These are phyloP conservation scores for Larix kaempferi DNA, from an alignment of 75 land plant species.

Conservation along the genomic window DNA sequence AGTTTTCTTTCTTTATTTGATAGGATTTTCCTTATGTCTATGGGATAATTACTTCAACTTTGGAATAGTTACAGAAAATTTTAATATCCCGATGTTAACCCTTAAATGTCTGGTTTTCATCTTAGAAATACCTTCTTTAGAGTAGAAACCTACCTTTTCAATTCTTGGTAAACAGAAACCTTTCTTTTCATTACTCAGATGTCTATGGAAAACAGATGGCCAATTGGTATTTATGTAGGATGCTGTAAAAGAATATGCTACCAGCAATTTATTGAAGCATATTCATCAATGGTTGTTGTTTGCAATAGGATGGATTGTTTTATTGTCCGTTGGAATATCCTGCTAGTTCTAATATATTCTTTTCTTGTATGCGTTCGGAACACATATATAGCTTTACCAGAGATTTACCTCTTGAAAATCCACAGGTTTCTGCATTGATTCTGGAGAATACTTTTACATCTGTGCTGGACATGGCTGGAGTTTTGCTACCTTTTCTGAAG, in stretches of 20 bases:
- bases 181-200: neutral
- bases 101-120: neutral
- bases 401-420: neutral
- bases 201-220: neutral
- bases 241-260: neutral
- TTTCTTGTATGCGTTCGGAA: neutral
- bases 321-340: neutral
- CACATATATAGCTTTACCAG: neutral
- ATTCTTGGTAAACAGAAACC: neutral
- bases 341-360: neutral
- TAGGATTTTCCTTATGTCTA: no score
- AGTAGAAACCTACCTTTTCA: neutral
- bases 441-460: conserved; percentile 99
- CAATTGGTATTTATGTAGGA: neutral
- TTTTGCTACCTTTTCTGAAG: conserved; percentile 79
- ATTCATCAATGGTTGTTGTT: neutral
- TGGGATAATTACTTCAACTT: neutral
- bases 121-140: neutral
- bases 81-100: neutral
- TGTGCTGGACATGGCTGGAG: conserved; percentile 95
- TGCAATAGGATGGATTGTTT: neutral
- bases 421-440: conserved; percentile 85
- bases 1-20: no score
- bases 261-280: neutral
- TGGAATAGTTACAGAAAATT: neutral